Percentiles rank a stretch among this genome's conserved stretches.
Evolutionary conservation across 805 yeast species (phyloP).

Genomic region (Wickerhamiella kurtzmanii): DNA sequence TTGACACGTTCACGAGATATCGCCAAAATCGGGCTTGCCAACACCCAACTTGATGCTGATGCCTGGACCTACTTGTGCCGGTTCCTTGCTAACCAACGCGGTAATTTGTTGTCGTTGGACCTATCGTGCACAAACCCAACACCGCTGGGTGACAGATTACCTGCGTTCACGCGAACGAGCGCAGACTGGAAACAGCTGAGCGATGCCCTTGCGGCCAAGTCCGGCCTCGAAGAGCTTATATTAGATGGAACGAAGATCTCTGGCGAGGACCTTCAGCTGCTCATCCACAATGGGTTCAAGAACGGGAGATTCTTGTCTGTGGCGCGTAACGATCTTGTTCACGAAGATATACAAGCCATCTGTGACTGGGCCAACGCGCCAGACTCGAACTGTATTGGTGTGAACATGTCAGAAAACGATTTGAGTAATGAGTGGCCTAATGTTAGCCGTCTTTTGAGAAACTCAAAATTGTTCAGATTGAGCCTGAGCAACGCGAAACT

Average conservation of each 20-base stretch:
- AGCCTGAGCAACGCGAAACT: constrained; percentile 28
- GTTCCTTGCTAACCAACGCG: constrained; percentile 48
- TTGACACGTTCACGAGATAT: constrained; percentile 51
- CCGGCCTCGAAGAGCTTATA: constrained; percentile 67
- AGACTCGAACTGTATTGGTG: constrained; percentile 41
- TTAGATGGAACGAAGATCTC: constrained; percentile 61
- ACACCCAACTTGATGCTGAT: constrained; percentile 53
- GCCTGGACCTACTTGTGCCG: constrained; percentile 76
- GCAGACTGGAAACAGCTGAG: constrained; percentile 75
- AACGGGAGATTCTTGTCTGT: constrained; percentile 56
- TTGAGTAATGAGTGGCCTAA: constrained; percentile 21
- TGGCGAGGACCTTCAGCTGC: constrained; percentile 35
- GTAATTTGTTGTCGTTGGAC: constrained; percentile 21
- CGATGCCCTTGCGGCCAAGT: constrained; percentile 52
- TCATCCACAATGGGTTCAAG: constrained; percentile 45
- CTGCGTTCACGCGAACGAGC: constrained; percentile 40
- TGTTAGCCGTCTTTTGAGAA: constrained; percentile 19
- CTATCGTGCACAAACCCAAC: constrained; percentile 20
- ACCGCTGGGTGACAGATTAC: constrained; percentile 11
- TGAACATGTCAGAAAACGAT: constrained; percentile 79
- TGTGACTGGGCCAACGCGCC: constrained; percentile 42
- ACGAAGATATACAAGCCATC: constrained; percentile 43
- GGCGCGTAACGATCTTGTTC: constrained; percentile 55
- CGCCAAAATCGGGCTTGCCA: constrained; percentile 62
- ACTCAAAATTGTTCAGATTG: constrained; percentile 44